These are phyloP conservation scores for Podospora didyma DNA, from an alignment of 495 filamentous ascomycete genomes.

Conservation along the genomic window DNA sequence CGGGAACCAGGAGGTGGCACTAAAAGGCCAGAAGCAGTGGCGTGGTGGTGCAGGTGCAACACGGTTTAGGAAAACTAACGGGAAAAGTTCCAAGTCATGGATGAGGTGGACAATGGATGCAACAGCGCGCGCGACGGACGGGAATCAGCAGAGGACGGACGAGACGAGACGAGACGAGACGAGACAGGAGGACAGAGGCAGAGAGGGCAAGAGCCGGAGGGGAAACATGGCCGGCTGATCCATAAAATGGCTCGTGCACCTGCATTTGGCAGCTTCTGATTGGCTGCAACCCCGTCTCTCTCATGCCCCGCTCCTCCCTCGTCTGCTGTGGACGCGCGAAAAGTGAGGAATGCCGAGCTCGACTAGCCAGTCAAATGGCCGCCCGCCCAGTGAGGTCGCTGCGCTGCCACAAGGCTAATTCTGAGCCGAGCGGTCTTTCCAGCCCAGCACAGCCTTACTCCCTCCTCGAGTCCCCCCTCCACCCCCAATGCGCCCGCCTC, in stretches of 20 bases:
- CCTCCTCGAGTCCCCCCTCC: constrained; percentile 5
- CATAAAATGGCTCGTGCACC: constrained; percentile 18
- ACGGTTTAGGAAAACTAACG: no score
- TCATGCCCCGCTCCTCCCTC: constrained; percentile 6
- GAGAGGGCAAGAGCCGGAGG: background rate
- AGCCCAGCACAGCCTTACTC: constrained; percentile 31
- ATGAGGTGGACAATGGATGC: no score
- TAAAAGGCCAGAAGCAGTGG: no score
- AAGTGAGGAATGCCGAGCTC: constrained; percentile 11
- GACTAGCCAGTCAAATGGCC: background rate
- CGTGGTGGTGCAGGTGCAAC: no score
- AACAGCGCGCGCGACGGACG: background rate
- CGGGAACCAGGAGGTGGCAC: no score
- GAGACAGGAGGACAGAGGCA: no score
- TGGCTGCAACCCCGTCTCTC: constrained; percentile 23
- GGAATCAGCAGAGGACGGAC: background rate
- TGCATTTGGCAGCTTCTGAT: constrained; percentile 13
- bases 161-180: no score
- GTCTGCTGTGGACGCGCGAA: no score
- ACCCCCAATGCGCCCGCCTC: constrained; percentile 15
- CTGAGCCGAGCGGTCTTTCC: constrained; percentile 26
- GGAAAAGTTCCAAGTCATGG: no score
- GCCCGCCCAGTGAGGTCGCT: constrained; percentile 9
- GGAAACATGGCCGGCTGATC: constrained; percentile 7
- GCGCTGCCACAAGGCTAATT: constrained; percentile 34